These are phyloP conservation scores for Diutina ranongensis DNA, from an alignment of 1,139 yeast genomes.

Conservation along the genomic window DNA sequence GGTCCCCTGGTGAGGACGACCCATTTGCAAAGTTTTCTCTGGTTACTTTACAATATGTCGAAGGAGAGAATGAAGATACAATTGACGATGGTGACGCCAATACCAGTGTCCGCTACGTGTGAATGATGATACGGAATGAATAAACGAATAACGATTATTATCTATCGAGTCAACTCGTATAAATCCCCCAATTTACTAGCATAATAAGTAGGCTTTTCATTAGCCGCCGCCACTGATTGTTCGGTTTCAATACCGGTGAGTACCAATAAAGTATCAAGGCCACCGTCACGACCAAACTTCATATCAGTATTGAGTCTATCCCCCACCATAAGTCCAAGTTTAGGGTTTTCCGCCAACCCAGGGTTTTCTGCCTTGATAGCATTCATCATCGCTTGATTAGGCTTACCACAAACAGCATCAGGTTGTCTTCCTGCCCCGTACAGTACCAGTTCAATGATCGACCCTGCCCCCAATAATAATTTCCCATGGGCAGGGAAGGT, in stretches of 20 bases:
- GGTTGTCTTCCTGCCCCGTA: conserved; percentile 63
- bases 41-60: conserved; percentile 75
- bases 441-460: conserved; percentile 72
- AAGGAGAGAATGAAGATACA: conserved; percentile 25
- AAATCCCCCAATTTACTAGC: conserved; percentile 71
- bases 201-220: conserved; percentile 53
- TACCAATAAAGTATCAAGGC: conserved; percentile 72
- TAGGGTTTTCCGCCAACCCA: conserved; percentile 36
- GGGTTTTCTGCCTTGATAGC: conserved; percentile 64
- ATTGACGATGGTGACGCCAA: neutral
- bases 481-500: conserved; percentile 86
- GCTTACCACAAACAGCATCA: conserved; percentile 76
- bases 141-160: neutral
- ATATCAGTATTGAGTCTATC: conserved; percentile 93
- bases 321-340: conserved; percentile 82
- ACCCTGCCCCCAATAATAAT: conserved; percentile 90
- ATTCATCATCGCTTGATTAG: conserved; percentile 82
- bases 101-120: conserved; percentile 2
- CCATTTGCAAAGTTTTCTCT: conserved; percentile 87
- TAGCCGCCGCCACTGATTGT: conserved; percentile 34
- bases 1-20: conserved; percentile 27
- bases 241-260: conserved; percentile 85
- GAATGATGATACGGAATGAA: neutral
- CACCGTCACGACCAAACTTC: conserved; percentile 81
- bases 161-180: conserved; percentile 31